A percentile compares a stretch with the other conserved stretches of the same genome.
Conservation (phyloP, 2,329 filamentous ascomycete species). For the Chrysoporthe austroafricana region DNA sequence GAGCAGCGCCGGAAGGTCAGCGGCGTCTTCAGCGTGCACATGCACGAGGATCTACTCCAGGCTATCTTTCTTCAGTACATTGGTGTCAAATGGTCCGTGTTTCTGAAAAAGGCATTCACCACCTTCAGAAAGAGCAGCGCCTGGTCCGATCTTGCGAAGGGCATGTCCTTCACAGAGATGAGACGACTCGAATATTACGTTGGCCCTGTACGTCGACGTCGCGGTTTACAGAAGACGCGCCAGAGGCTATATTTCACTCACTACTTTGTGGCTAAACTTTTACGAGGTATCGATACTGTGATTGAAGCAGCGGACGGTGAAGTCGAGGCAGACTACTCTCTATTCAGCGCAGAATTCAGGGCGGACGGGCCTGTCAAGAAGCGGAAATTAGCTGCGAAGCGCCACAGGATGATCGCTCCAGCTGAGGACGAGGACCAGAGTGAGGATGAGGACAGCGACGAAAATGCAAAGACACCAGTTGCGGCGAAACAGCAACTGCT, state of each 20-base stretch:
- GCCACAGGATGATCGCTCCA: too few relatives aligned
- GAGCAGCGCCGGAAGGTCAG: slow-evolving; percentile 53
- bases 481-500: slow-evolving; percentile 53
- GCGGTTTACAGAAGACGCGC: slow-evolving; percentile 38
- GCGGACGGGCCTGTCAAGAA: not conserved
- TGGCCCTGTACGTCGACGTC: slow-evolving; percentile 28
- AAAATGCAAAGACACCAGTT: slow-evolving; percentile 40
- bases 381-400: not conserved
- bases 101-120: slow-evolving; percentile 45
- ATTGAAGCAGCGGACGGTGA: slow-evolving; percentile 39
- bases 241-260: slow-evolving; percentile 40
- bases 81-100: slow-evolving; percentile 51
- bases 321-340: slow-evolving; percentile 42
- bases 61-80: slow-evolving; percentile 56
- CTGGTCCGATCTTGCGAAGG: slow-evolving; percentile 41
- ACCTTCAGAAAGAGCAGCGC: slow-evolving; percentile 39
- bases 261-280: slow-evolving; percentile 52
- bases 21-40: slow-evolving; percentile 53
- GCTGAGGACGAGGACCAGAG: slow-evolving; percentile 28
- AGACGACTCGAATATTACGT: slow-evolving; percentile 43
- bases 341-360: not conserved
- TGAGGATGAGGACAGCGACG: slow-evolving; percentile 28
- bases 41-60: slow-evolving; percentile 57
- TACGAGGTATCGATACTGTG: slow-evolving; percentile 37
- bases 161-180: slow-evolving; percentile 39